A percentile compares a stretch with the other conserved stretches of the same genome.
Evolutionary conservation across 495 filamentous ascomycete species (phyloP).

Genomic region (Viridothelium virens): DNA sequence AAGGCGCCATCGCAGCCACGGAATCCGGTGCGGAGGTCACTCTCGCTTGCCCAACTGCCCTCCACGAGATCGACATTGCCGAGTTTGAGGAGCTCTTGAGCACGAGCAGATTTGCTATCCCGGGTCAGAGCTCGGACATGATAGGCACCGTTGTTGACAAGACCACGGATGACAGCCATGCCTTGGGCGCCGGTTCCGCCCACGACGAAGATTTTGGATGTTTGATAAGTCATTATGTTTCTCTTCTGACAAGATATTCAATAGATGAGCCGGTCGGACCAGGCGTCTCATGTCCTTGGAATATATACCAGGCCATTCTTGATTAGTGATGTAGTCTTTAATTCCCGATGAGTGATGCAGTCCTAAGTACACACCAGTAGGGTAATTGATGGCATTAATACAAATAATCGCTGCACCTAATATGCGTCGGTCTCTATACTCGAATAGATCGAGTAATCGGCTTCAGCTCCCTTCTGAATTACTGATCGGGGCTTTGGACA

Average conservation of each 20-base stretch:
- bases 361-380: neutral
- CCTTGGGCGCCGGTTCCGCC: slow-evolving; percentile 52
- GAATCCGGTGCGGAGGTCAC: slow-evolving; percentile 34
- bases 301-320: neutral
- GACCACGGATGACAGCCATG: slow-evolving; percentile 41
- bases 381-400: neutral
- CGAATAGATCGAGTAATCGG: no score
- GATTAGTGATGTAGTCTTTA: neutral
- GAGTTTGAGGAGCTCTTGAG: slow-evolving; percentile 35
- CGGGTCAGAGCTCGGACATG: slow-evolving; percentile 45
- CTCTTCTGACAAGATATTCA: neutral
- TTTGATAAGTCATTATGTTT: slow-evolving; percentile 12
- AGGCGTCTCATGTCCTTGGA: neutral
- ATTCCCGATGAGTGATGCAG: neutral
- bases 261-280: neutral
- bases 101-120: slow-evolving; percentile 34
- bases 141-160: slow-evolving; percentile 39
- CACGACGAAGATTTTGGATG: slow-evolving; percentile 38
- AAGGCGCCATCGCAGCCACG: slow-evolving; percentile 18
- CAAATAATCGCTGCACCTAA: no score
- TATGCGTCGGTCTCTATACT: no score
- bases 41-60: slow-evolving; percentile 44
- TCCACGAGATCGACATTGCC: slow-evolving; percentile 40
- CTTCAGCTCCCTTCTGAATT: no score
- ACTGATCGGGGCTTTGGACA: no score